Evolutionary conservation across 106 monocot genomes (phyloP).

Genomic region (Cymbidium sinense): DNA sequence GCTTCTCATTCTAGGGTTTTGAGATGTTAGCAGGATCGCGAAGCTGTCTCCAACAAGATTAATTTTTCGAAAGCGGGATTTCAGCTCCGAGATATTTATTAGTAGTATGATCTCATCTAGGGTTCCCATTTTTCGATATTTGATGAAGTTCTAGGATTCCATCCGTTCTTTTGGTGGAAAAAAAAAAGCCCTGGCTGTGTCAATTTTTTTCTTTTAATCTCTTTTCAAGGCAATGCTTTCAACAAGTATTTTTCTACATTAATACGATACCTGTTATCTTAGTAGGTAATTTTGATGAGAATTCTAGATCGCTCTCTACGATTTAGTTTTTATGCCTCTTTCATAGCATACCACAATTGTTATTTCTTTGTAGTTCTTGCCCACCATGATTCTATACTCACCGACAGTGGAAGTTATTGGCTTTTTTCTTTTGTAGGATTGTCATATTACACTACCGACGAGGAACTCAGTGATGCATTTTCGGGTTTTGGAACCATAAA

Average conservation of each 20-base stretch:
- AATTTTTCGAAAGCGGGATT: slow-evolving; percentile 8
- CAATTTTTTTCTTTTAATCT: not conserved
- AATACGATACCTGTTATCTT: not conserved
- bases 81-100: slow-evolving; percentile 28
- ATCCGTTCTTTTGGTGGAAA: not conserved
- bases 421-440: slow-evolving; percentile 13
- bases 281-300: not conserved
- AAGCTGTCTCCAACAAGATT: not conserved
- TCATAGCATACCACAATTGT: not conserved
- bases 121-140: not conserved
- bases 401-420: not conserved
- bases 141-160: not conserved
- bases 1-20: not conserved
- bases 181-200: not conserved
- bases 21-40: slow-evolving; percentile 3
- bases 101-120: slow-evolving; percentile 14
- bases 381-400: not conserved
- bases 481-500: slow-evolving; percentile 18
- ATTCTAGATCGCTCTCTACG: too few relatives aligned
- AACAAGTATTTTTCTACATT: not conserved
- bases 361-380: not conserved
- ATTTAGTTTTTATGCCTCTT: too few relatives aligned
- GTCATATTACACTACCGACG: slow-evolving; percentile 32
- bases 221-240: not conserved
- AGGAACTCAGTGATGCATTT: slow-evolving; percentile 18